Evolutionary conservation across 1,139 yeast species (phyloP).

Genomic region (Diutina sp.): DNA sequence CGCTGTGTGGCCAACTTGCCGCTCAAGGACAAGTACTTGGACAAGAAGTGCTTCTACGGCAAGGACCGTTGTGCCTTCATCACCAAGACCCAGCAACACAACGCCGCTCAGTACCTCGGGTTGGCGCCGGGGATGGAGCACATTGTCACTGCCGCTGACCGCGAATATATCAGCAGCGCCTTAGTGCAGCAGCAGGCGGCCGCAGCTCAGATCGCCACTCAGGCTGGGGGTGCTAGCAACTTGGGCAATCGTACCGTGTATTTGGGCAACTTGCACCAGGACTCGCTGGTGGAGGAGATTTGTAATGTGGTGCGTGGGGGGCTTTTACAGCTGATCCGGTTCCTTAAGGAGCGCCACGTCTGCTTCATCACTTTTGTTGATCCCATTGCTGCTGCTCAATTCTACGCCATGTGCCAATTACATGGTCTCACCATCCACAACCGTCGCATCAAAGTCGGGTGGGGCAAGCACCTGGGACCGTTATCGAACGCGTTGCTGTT

Average conservation of each 20-base stretch:
- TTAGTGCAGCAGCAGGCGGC: conserved; percentile 58
- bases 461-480: conserved; percentile 96
- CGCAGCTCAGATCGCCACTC: conserved; percentile 62
- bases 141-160: conserved; percentile 67
- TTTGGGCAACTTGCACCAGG: conserved; percentile 77
- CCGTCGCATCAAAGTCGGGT: conserved; percentile 75
- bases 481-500: conserved; percentile 65
- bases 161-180: conserved; percentile 40
- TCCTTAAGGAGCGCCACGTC: conserved; percentile 69
- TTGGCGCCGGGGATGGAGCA: conserved; percentile 85
- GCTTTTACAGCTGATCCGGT: conserved; percentile 58
- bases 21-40: conserved; percentile 38
- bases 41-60: conserved; percentile 47
- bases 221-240: conserved; percentile 67
- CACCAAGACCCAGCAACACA: conserved; percentile 91
- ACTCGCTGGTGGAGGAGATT: conserved; percentile 78
- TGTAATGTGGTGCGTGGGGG: conserved; percentile 96
- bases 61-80: conserved; percentile 62
- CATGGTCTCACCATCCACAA: conserved; percentile 76
- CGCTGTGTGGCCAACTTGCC: conserved; percentile 48
- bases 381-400: conserved; percentile 87
- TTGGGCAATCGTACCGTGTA: conserved; percentile 88
- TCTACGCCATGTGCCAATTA: conserved; percentile 75
- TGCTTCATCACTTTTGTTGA: conserved; percentile 89
- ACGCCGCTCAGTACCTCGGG: conserved; percentile 92